Conservation (phyloP, 148 eudicot genomes). For the Polygonum maritimum region DNA sequence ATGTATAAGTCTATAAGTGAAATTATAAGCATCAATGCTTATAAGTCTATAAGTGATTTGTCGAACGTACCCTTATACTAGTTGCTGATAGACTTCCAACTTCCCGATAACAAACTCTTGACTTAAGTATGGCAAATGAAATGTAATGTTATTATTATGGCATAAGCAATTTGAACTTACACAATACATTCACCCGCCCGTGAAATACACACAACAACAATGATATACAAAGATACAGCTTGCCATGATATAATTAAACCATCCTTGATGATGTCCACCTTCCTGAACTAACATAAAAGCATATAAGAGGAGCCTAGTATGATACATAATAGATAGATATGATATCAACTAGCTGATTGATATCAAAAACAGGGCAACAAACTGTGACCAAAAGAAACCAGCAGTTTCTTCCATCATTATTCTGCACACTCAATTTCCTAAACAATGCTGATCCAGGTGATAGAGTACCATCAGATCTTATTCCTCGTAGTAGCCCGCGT, state of each 20-base stretch:
- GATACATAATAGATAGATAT: background rate
- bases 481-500: background rate
- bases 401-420: background rate
- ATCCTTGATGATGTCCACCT: background rate
- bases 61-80: too few relatives aligned
- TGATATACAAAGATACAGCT: background rate
- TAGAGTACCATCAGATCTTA: background rate
- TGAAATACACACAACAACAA: background rate
- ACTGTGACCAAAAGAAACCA: background rate
- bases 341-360: conserved; percentile 5
- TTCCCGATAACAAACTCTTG: background rate
- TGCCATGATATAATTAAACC: background rate
- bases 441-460: background rate
- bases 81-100: too few relatives aligned
- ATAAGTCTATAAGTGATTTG: too few relatives aligned
- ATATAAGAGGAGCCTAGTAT: background rate
- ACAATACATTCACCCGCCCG: too few relatives aligned
- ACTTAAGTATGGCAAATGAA: background rate
- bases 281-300: background rate
- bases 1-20: too few relatives aligned
- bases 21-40: too few relatives aligned
- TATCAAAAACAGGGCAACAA: background rate
- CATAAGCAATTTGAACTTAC: background rate
- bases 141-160: background rate
- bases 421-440: background rate